Evolutionary conservation across 2,329 filamentous ascomycete genomes (phyloP).

Genomic region (Trichocomaceae sp.): DNA sequence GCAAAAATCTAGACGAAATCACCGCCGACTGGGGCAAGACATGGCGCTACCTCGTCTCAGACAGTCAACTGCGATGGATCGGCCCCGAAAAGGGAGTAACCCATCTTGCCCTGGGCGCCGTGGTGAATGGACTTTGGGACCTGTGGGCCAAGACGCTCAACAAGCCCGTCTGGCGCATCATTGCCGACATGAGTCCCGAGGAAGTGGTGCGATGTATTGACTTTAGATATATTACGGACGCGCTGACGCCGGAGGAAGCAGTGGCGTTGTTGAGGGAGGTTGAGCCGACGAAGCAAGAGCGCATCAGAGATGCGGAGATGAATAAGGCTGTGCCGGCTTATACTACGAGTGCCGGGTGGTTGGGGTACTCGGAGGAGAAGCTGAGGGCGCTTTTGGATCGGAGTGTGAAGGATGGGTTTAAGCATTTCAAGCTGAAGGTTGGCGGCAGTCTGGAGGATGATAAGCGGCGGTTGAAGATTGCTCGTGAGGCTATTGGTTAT

Average conservation of each 20-base stretch:
- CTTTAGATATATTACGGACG: constrained; percentile 91
- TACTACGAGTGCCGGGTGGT: constrained; percentile 83
- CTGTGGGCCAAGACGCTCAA: constrained; percentile 82
- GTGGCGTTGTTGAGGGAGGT: constrained; percentile 61
- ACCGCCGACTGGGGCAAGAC: constrained; percentile 78
- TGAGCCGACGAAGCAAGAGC: constrained; percentile 61
- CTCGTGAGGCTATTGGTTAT: constrained; percentile 72
- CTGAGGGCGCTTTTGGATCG: constrained; percentile 69
- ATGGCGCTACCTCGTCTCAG: constrained; percentile 85
- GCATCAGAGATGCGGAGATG: constrained; percentile 66
- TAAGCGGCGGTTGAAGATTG: constrained; percentile 62
- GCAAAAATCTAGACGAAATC: constrained; percentile 68
- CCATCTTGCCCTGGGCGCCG: constrained; percentile 79
- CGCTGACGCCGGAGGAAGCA: constrained; percentile 80
- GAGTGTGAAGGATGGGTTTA: constrained; percentile 69
- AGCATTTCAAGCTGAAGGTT: constrained; percentile 88
- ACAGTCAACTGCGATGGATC: constrained; percentile 88
- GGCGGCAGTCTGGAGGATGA: constrained; percentile 68
- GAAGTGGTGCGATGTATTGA: constrained; percentile 84
- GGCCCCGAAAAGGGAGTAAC: constrained; percentile 92
- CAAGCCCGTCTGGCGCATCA: constrained; percentile 86
- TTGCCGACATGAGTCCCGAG: constrained; percentile 83
- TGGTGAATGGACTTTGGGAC: constrained; percentile 90
- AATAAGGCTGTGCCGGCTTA: constrained; percentile 79
- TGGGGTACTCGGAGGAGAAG: constrained; percentile 85